A percentile compares a stretch with the other conserved stretches of the same genome.
Conservation (phyloP, 2,329 filamentous ascomycete genomes). For the Cyphellophora attinorum region DNA sequence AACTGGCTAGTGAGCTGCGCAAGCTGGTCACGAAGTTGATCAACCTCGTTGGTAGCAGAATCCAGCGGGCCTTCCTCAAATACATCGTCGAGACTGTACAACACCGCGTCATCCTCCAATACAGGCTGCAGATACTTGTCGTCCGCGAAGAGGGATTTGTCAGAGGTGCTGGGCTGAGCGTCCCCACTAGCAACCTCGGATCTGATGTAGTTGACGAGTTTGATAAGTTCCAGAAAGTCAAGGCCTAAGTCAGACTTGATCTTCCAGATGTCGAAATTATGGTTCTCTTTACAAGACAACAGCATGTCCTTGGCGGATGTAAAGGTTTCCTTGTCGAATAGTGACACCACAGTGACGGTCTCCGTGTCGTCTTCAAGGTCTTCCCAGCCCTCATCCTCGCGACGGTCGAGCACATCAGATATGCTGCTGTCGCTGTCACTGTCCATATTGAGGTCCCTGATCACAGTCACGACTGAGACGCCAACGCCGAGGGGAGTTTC, state of each 20-base stretch:
- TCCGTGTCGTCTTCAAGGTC: constrained; percentile 53
- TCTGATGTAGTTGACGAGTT: constrained; percentile 61
- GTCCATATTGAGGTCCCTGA: background rate
- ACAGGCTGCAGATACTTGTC: constrained; percentile 77
- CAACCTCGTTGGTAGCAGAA: constrained; percentile 33
- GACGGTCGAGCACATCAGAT: constrained; percentile 31
- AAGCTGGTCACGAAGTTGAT: constrained; percentile 53
- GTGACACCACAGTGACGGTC: constrained; percentile 54
- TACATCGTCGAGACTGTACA: constrained; percentile 80
- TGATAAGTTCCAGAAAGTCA: constrained; percentile 65
- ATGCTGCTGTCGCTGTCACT: constrained; percentile 1
- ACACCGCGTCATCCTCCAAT: constrained; percentile 77
- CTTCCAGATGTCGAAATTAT: constrained; percentile 57
- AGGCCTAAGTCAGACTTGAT: constrained; percentile 47
- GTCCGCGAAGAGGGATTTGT: constrained; percentile 56
- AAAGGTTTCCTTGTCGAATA: constrained; percentile 60
- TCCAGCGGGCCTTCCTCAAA: constrained; percentile 26
- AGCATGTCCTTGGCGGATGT: constrained; percentile 57
- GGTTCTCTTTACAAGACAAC: constrained; percentile 55
- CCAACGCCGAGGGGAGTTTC: too few species aligned
- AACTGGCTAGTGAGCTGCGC: constrained; percentile 53
- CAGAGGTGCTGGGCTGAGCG: constrained; percentile 46
- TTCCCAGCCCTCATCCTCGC: constrained; percentile 45
- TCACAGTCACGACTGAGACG: too few species aligned
- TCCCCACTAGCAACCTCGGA: constrained; percentile 38